phyloP scores from a whole-genome alignment of 768 basidiomycete genomes.

The Tephrocybe sp. region DNA sequence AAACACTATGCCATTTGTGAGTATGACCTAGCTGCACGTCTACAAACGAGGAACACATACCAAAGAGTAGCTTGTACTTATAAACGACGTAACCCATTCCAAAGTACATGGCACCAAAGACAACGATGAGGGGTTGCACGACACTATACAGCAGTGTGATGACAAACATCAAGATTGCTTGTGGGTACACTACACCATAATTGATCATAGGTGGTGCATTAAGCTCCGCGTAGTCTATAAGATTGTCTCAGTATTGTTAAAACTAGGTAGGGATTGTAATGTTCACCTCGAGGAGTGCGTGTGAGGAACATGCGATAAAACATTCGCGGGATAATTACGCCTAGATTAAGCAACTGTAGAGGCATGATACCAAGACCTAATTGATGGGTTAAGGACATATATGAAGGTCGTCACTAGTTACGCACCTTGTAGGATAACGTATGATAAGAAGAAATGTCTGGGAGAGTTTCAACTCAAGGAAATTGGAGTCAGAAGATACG shows the following conservation, averaged over 20 bases:
- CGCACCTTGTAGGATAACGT: constrained; percentile 80
- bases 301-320: constrained; percentile 78
- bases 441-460: constrained; percentile 83
- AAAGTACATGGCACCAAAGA: constrained; percentile 96
- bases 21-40: too few species aligned
- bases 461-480: neutral
- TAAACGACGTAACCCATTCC: constrained; percentile 95
- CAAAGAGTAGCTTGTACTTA: constrained; percentile 96
- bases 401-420: neutral
- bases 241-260: constrained; percentile 3
- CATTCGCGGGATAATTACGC: constrained; percentile 79
- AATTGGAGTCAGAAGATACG: constrained; percentile 13
- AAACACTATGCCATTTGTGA: constrained; percentile 60
- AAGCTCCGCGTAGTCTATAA: constrained; percentile 87
- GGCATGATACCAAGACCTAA: constrained; percentile 93
- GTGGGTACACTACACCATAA: constrained; percentile 96
- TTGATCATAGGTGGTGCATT: constrained; percentile 99
- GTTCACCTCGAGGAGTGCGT: constrained; percentile 83
- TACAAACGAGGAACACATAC: constrained; percentile 43
- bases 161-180: constrained; percentile 94
- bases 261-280: neutral
- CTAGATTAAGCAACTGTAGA: constrained; percentile 89
- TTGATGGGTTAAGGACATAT: constrained; percentile 4
- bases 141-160: constrained; percentile 95
- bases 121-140: constrained; percentile 90